Evolutionary conservation across 129 eudicot genomes (phyloP).

Genomic region (carrot (Daucus carota)): DNA sequence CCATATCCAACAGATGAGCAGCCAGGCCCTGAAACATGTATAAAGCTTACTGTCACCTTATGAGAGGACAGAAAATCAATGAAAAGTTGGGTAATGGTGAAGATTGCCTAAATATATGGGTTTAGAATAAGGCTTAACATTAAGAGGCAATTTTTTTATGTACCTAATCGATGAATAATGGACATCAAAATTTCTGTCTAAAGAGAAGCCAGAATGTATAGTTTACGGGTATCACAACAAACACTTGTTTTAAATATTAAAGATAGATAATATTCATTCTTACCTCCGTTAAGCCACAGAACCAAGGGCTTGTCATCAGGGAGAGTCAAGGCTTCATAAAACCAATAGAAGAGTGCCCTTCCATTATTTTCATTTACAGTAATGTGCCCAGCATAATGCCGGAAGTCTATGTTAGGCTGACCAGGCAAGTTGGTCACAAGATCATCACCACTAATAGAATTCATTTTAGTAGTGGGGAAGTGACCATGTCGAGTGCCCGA

Average conservation of each 20-base stretch:
- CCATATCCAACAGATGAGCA: constrained; percentile 99
- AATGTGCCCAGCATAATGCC: constrained; percentile 77
- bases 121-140: too few species aligned
- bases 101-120: too few species aligned
- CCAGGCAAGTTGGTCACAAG: constrained; percentile 62
- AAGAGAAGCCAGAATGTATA: background rate
- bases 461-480: constrained; percentile 29
- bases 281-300: constrained; percentile 92
- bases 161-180: too few species aligned
- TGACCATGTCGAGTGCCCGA: constrained; percentile 45
- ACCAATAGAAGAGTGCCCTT: constrained; percentile 83
- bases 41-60: constrained; percentile 36
- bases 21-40: constrained; percentile 71
- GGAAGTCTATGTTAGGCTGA: constrained; percentile 55
- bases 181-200: too few species aligned
- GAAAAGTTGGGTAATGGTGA: too few species aligned
- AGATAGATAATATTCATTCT: constrained; percentile 8
- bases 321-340: constrained; percentile 62
- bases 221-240: background rate
- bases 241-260: background rate
- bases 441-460: constrained; percentile 33
- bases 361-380: constrained; percentile 65
- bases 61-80: constrained; percentile 25
- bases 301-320: constrained; percentile 78
- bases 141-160: too few species aligned